A percentile compares a stretch with the other conserved stretches of the same genome.
Evolutionary conservation across 352 stramenopile genomes (phyloP).

Genomic region (Globisporangium recalcitrans): DNA sequence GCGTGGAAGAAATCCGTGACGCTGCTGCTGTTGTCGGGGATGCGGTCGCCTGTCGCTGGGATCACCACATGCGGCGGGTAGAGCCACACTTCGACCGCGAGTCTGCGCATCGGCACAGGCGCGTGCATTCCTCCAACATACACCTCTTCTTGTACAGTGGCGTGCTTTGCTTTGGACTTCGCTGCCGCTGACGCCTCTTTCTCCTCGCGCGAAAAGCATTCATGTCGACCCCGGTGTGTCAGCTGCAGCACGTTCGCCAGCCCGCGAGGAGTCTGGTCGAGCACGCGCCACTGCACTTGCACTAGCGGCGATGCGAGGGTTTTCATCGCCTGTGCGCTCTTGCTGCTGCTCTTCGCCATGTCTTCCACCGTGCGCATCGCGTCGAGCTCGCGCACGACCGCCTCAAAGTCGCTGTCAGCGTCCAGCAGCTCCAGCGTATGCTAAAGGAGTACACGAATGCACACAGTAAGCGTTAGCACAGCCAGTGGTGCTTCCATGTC

Average conservation of each 20-base stretch:
- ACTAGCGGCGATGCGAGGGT: slow-evolving; percentile 26
- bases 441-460: slow-evolving; percentile 15
- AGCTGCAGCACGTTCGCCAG: slow-evolving; percentile 44
- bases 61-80: slow-evolving; percentile 66
- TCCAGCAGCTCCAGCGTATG: slow-evolving; percentile 46
- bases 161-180: slow-evolving; percentile 5
- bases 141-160: slow-evolving; percentile 8
- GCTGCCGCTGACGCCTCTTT: background rate
- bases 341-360: slow-evolving; percentile 28
- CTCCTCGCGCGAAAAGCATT: slow-evolving; percentile 21
- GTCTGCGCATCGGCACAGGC: slow-evolving; percentile 44
- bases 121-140: slow-evolving; percentile 37
- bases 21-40: slow-evolving; percentile 32
- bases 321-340: slow-evolving; percentile 15
- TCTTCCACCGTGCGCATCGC: slow-evolving; percentile 32
- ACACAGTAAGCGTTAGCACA: background rate
- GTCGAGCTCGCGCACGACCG: slow-evolving; percentile 46
- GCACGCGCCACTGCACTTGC: slow-evolving; percentile 57
- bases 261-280: slow-evolving; percentile 33
- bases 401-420: slow-evolving; percentile 45
- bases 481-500: background rate
- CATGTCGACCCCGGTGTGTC: slow-evolving; percentile 14
- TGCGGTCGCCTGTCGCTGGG: slow-evolving; percentile 46
- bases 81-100: slow-evolving; percentile 61
- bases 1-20: slow-evolving; percentile 48